Percentiles rank a stretch among this genome's conserved stretches.
Evolutionary conservation across 257 asterid species (phyloP).

Genomic region (Solanum sejunctum): DNA sequence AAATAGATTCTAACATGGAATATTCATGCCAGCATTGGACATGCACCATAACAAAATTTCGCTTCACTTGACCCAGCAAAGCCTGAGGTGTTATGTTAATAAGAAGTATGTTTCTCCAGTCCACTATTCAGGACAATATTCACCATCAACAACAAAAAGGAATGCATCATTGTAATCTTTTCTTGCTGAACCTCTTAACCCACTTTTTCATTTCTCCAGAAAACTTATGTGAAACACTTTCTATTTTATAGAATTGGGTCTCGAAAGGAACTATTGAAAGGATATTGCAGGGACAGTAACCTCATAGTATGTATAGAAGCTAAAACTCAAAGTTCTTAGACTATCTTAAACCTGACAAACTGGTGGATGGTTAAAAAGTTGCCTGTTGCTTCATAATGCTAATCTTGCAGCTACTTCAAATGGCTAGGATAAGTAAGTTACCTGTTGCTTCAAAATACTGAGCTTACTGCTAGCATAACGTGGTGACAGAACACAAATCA

Average conservation of each 20-base stretch:
- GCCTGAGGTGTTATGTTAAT: neutral
- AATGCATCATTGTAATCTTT: neutral
- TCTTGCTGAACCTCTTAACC: neutral
- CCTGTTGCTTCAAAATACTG: slow-evolving; percentile 71
- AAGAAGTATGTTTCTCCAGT: neutral
- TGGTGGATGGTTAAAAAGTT: neutral
- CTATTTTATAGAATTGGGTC: neutral
- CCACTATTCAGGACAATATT: neutral
- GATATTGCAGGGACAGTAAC: neutral
- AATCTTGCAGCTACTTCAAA: neutral
- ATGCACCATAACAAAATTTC: neutral
- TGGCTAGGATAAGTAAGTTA: slow-evolving; percentile 2
- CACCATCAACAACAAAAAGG: neutral
- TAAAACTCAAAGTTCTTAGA: neutral
- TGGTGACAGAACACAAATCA: slow-evolving; percentile 75
- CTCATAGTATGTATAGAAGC: neutral
- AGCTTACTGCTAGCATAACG: slow-evolving; percentile 84
- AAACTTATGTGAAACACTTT: neutral
- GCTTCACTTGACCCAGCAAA: neutral
- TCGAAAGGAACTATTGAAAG: neutral
- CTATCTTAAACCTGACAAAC: neutral
- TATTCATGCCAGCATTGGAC: neutral
- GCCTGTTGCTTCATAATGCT: slow-evolving; percentile 69
- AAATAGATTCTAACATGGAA: neutral
- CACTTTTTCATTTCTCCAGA: neutral